Evolutionary conservation across 768 basidiomycete genomes (phyloP).

Genomic region (Suillus weaverae): DNA sequence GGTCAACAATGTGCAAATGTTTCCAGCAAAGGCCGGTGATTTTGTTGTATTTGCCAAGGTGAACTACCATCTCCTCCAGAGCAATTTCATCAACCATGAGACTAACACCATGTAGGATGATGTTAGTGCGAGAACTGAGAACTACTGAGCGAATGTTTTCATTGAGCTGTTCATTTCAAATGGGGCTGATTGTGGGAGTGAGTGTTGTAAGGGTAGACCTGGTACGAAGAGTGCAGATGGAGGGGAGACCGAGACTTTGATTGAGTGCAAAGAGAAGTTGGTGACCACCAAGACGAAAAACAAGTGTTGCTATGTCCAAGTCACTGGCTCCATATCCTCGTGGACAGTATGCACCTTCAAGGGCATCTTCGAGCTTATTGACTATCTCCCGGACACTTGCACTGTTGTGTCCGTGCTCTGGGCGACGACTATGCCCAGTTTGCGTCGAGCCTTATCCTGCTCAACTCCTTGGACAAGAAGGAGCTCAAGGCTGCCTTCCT

Average conservation of each 20-base stretch:
- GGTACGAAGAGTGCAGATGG: background rate
- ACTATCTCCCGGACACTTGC: background rate
- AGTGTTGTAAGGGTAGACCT: background rate
- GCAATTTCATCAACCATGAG: background rate
- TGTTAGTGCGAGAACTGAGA: background rate
- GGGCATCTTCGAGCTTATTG: constrained; percentile 7
- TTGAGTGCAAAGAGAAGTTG: background rate
- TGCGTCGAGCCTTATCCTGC: too few species aligned
- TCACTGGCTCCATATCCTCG: constrained; percentile 1
- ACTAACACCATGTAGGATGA: background rate
- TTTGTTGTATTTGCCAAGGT: background rate
- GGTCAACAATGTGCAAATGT: background rate
- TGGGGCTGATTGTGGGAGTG: background rate
- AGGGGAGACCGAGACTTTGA: background rate
- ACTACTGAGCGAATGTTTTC: background rate
- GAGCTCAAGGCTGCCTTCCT: too few species aligned
- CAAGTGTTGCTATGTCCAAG: constrained; percentile 11
- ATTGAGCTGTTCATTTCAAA: background rate
- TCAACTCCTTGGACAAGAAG: too few species aligned
- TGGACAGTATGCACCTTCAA: background rate
- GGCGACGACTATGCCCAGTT: too few species aligned
- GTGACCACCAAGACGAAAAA: constrained; percentile 4
- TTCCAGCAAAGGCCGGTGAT: background rate
- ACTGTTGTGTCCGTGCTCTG: too few species aligned
- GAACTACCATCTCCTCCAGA: background rate